Evolutionary conservation across 169 alveolate species (phyloP).

Genomic region (Eimeria brunetti): DNA sequence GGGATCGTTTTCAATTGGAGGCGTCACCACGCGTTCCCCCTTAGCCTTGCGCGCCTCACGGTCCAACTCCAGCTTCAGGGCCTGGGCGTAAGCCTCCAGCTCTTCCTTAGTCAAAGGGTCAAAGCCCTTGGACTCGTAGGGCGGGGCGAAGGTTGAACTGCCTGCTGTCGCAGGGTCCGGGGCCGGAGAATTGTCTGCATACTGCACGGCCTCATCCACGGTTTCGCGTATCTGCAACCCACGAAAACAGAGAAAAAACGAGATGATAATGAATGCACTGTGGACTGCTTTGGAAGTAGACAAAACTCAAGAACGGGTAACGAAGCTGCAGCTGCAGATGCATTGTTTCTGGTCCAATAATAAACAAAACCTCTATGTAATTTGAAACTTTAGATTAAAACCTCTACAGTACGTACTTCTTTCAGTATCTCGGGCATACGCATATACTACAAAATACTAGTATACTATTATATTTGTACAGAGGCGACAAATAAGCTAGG

Average conservation of each 20-base stretch:
- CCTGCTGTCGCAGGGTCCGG: conserved; percentile 71
- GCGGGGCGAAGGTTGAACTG: conserved; percentile 59
- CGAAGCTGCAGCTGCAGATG: neutral
- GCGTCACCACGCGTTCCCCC: conserved; percentile 40
- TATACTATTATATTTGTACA: too few relatives aligned
- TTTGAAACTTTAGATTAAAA: too few relatives aligned
- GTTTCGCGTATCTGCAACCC: conserved; percentile 36
- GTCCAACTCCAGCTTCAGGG: conserved; percentile 71
- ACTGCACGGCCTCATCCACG: conserved; percentile 77
- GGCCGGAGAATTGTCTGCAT: conserved; percentile 65
- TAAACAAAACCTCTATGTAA: too few relatives aligned
- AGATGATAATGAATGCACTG: neutral
- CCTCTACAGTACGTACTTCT: too few relatives aligned
- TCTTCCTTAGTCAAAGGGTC: conserved; percentile 31
- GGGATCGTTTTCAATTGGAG: conserved; percentile 29
- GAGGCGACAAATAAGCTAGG: neutral
- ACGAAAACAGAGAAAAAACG: neutral
- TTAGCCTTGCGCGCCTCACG: conserved; percentile 45
- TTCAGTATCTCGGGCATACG: too few relatives aligned
- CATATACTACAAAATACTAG: too few relatives aligned
- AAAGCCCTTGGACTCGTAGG: conserved; percentile 52
- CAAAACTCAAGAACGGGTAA: neutral
- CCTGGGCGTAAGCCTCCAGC: conserved; percentile 57
- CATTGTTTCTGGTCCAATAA: neutral
- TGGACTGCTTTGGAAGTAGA: neutral